Conservation (phyloP, 208 protist species). For the Leishmania mexicana region DNA sequence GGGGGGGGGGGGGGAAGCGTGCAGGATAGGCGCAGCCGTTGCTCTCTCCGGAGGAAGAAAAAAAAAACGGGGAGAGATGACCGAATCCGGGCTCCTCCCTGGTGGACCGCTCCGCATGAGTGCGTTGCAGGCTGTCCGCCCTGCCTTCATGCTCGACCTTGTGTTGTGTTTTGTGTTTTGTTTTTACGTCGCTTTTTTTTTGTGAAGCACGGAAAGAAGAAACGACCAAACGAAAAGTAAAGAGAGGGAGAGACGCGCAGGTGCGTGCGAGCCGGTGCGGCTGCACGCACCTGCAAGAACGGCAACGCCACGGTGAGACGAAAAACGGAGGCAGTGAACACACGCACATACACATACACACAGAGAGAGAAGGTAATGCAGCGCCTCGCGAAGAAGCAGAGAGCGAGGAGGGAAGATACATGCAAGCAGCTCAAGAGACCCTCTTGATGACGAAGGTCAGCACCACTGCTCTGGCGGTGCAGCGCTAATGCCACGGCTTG, state of each 20-base stretch:
- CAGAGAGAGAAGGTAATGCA: background rate
- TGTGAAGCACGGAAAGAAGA: background rate
- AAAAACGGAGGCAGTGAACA: too few species aligned
- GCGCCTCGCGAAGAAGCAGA: background rate
- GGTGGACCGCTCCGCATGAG: too few species aligned
- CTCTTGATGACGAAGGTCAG: background rate
- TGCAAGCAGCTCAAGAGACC: background rate
- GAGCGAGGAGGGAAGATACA: background rate
- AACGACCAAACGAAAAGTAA: background rate
- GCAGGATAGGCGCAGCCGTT: background rate
- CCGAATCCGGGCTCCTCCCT: background rate
- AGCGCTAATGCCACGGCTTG: background rate
- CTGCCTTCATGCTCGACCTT: background rate
- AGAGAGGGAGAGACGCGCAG: background rate
- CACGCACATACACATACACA: background rate
- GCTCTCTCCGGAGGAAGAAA: background rate
- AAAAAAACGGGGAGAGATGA: too few species aligned
- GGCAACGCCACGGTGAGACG: too few species aligned
- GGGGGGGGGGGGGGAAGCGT: background rate
- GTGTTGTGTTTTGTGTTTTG: too few species aligned
- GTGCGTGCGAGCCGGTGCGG: background rate
- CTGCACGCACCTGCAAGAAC: too few species aligned
- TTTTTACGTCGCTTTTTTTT: background rate
- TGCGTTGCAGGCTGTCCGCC: background rate
- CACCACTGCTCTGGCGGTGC: background rate